Evolutionary conservation across 805 yeast genomes (phyloP), one percentile per base, ranked within the genome.

Genomic region (Wickerhamiella musiphila): DNA sequence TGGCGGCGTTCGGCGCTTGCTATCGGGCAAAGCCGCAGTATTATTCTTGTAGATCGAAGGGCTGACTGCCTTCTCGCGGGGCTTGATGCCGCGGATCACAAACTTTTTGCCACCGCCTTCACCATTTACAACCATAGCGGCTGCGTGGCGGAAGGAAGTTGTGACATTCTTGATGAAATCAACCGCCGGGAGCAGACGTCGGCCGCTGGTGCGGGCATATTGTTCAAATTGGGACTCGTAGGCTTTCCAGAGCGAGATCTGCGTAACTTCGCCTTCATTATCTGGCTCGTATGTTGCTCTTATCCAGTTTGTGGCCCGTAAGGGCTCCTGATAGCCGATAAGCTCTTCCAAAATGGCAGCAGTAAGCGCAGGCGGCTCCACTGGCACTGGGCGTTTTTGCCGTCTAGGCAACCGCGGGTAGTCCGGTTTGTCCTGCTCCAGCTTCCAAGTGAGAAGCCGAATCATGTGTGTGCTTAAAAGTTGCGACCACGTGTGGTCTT

Each of bases 81-180:
- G 96, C 51, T 78, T 83, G 36, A 90, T 79, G 9, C 98, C 96
- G 54, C 79, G 79, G 47, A 90, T 90, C 27, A 90, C 81, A 48
- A 90, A 90, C 52, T 75, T 78, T 47, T 81, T 74, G 1, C 76
- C 73, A 10, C 68, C 71, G 10, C 70, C 61, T 5, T 71, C 65
- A 26, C 69, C 62, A 33, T 69, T 68, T 16, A 86, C 70, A 11
- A 90, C 96, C 86, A 83, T 84, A 1, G 98, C 96, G 32, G 79
- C 75, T 3, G 94, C 82, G 44, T 73, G 69, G 12, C 78, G 74
- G 51, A 90, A 90, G 1, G 94, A 93, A 38, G 71, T 70, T 21
- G 84, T 76, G 14, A 86, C 96, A 49, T 90, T 86, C 46, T 86
- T 82, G 52, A 90, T 90, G 53, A 90, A 90, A 43, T 90, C 96